Evolutionary conservation across 2,329 filamentous ascomycete species (phyloP).

Genomic region (Ustilaginoidea virens): DNA sequence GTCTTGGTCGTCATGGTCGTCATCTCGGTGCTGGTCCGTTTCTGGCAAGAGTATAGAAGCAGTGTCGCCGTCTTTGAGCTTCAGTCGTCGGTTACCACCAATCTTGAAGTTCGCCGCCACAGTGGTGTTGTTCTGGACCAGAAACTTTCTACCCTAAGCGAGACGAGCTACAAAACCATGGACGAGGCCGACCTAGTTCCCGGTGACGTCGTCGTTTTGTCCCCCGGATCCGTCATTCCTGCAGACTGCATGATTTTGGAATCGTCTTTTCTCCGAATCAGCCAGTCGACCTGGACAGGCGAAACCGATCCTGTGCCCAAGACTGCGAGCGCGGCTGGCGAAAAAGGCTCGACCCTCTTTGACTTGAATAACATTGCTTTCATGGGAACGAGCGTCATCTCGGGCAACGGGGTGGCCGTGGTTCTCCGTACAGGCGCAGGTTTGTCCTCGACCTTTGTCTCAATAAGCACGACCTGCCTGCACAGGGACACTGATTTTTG

Average conservation of each 20-base stretch:
- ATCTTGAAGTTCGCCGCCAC: conserved; percentile 9
- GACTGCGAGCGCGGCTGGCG: conserved; percentile 4
- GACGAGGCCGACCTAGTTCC: conserved; percentile 10
- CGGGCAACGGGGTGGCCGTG: conserved; percentile 12
- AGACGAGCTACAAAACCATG: conserved; percentile 2
- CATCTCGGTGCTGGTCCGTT: conserved; percentile 12
- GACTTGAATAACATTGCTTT: conserved; percentile 13
- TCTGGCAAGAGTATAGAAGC: conserved; percentile 15
- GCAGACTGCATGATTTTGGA: conserved; percentile 15
- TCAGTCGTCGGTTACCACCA: conserved; percentile 11
- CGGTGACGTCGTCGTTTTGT: conserved; percentile 10
- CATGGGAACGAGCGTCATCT: conserved; percentile 14
- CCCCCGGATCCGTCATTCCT: conserved; percentile 11
- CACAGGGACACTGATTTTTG: too few species aligned
- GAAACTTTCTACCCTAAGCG: background rate
- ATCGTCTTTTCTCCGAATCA: conserved; percentile 12
- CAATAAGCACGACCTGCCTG: too few species aligned
- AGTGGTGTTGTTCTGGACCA: conserved; percentile 1
- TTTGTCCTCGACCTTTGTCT: too few species aligned
- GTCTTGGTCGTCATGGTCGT: conserved; percentile 13
- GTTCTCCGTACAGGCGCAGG: conserved; percentile 11
- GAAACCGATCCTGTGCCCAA: conserved; percentile 14
- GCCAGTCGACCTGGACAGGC: conserved; percentile 16
- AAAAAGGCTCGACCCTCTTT: conserved; percentile 10
- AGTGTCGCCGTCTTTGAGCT: conserved; percentile 11